Evolutionary conservation across 2,329 filamentous ascomycete species (phyloP).

Genomic region (Iodosphaeria phyllophila): DNA sequence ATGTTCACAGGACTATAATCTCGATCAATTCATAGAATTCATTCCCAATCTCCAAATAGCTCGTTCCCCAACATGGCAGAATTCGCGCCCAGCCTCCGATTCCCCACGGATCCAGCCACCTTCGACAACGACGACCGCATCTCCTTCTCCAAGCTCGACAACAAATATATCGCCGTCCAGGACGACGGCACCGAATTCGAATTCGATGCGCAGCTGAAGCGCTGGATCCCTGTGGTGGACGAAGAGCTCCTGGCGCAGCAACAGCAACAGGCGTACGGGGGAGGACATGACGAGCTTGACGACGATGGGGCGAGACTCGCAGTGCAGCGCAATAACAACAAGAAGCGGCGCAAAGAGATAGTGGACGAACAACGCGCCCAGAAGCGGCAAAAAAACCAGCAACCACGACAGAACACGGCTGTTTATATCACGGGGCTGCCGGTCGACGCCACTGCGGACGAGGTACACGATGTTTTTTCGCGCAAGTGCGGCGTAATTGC

Average conservation of each 20-base stretch:
- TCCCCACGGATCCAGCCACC: slow-evolving; percentile 42
- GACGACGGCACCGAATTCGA: slow-evolving; percentile 75
- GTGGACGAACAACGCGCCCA: slow-evolving; percentile 12
- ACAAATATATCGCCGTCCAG: slow-evolving; percentile 68
- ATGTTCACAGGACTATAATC: too few species aligned
- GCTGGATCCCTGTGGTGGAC: slow-evolving; percentile 52
- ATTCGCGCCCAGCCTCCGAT: slow-evolving; percentile 12
- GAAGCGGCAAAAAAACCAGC: slow-evolving; percentile 28
- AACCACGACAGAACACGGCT: slow-evolving; percentile 59
- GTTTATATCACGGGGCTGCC: slow-evolving; percentile 86
- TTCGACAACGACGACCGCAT: slow-evolving; percentile 69
- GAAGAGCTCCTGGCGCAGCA: slow-evolving; percentile 18
- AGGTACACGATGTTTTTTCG: slow-evolving; percentile 71
- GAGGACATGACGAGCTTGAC: slow-evolving; percentile 12
- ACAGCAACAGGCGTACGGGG: slow-evolving; percentile 14
- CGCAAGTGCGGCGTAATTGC: slow-evolving; percentile 77
- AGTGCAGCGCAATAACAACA: slow-evolving; percentile 13
- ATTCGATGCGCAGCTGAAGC: slow-evolving; percentile 50
- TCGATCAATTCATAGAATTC: too few species aligned
- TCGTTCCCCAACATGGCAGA: background rate
- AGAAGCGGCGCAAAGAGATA: slow-evolving; percentile 20
- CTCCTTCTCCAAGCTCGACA: slow-evolving; percentile 68
- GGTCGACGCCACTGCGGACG: slow-evolving; percentile 55
- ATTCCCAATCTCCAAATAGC: too few species aligned
- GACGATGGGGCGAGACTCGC: slow-evolving; percentile 13